Percentiles rank a stretch among this genome's conserved stretches.
Evolutionary conservation across 2,329 filamentous ascomycete genomes (phyloP).

Genomic region (Paecilomyces formosus): DNA sequence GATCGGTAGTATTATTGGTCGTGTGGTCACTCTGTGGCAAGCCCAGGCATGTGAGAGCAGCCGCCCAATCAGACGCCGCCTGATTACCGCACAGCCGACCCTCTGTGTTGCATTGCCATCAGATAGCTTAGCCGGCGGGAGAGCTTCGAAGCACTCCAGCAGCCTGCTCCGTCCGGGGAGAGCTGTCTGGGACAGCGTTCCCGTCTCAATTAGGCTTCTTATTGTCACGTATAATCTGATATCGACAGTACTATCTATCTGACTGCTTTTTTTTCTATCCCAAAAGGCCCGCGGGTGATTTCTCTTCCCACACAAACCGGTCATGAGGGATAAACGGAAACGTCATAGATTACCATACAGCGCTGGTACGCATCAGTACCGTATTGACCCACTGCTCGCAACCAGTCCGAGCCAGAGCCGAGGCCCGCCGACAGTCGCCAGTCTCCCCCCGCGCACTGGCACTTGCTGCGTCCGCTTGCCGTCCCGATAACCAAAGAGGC

Average conservation of each 20-base stretch:
- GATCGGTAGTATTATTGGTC: neutral
- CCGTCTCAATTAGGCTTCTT: neutral
- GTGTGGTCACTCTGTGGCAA: neutral
- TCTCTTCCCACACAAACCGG: neutral
- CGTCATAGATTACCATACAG: conserved; percentile 21
- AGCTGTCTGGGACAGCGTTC: neutral
- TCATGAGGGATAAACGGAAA: conserved; percentile 12
- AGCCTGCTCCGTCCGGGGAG: neutral
- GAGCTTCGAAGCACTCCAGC: neutral
- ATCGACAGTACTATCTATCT: neutral
- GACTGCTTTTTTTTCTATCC: neutral
- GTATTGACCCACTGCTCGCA: conserved; percentile 12
- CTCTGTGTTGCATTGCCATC: neutral
- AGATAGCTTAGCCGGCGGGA: neutral
- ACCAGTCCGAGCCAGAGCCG: neutral
- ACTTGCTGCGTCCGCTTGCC: neutral
- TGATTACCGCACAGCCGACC: conserved; percentile 10
- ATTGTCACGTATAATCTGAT: neutral
- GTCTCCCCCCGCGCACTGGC: neutral
- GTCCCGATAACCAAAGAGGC: conserved; percentile 18
- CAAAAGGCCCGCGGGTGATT: neutral
- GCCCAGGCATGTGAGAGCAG: conserved; percentile 13
- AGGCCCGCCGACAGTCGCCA: neutral
- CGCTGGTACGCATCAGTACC: conserved; percentile 10
- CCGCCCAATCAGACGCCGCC: conserved; percentile 12